Conservation (phyloP, 2,329 filamentous ascomycete genomes). For the Penicillium palitans region DNA sequence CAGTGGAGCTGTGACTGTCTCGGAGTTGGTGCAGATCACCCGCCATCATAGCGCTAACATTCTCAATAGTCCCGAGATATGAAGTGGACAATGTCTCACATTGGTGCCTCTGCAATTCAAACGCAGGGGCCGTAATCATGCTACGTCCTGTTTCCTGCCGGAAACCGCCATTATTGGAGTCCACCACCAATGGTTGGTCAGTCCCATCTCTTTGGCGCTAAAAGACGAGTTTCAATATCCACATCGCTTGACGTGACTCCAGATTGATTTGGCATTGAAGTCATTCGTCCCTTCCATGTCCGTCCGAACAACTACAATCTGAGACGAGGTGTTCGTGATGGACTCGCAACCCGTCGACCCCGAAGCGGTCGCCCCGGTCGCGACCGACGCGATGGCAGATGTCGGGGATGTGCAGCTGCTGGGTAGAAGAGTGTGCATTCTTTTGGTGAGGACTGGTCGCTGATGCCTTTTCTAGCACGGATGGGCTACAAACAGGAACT, state of each 20-base stretch:
- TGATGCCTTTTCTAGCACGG: conserved; percentile 26
- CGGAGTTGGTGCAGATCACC: not conserved
- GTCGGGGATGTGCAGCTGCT: conserved; percentile 1
- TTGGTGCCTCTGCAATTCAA: not conserved
- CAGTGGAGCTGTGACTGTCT: not conserved
- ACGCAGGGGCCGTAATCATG: not conserved
- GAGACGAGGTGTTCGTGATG: not conserved
- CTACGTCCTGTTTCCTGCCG: not conserved
- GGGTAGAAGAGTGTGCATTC: not conserved
- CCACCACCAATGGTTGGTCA: not conserved
- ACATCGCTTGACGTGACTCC: not conserved
- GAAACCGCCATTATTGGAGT: not conserved
- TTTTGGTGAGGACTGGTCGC: not conserved
- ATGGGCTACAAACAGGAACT: conserved; percentile 61
- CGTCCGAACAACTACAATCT: not conserved
- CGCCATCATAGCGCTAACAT: not conserved
- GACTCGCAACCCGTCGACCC: not conserved
- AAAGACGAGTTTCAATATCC: not conserved
- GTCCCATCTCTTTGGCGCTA: not conserved
- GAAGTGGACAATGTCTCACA: not conserved
- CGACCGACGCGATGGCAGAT: not conserved
- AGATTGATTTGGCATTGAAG: not conserved
- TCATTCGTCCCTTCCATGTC: not conserved
- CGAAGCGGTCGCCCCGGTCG: not conserved
- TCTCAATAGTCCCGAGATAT: not conserved